Percentiles rank a stretch among this genome's conserved stretches.
Conservation (phyloP, 208 protist genomes). For the Endotrypanum monterogeii region DNA sequence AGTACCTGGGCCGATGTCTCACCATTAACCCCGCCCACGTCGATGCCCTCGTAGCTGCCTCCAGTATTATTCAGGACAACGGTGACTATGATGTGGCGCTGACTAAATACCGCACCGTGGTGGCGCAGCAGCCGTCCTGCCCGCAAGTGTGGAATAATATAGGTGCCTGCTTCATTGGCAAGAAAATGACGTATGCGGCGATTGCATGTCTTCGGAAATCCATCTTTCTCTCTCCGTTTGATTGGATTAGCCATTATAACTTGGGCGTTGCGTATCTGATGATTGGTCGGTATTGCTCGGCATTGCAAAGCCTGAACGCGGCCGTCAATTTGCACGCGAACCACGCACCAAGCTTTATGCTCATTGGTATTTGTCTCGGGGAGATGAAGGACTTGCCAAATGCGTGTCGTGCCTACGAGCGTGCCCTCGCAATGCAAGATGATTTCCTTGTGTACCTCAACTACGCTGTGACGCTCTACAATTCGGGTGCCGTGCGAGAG, state of each 20-base stretch:
- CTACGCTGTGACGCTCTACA: conserved; percentile 90
- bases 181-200: conserved; percentile 92
- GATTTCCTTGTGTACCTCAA: conserved; percentile 91
- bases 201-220: conserved; percentile 96
- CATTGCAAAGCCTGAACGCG: conserved; percentile 94
- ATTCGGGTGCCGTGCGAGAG: conserved; percentile 47
- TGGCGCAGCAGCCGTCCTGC: conserved; percentile 84
- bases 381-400: conserved; percentile 96
- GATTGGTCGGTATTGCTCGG: conserved; percentile 92
- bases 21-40: conserved; percentile 89
- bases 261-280: conserved; percentile 93
- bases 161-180: conserved; percentile 97
- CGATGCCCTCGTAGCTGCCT: conserved; percentile 92
- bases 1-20: conserved; percentile 91
- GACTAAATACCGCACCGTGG: conserved; percentile 94
- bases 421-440: conserved; percentile 84
- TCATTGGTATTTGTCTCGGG: conserved; percentile 92
- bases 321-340: conserved; percentile 89
- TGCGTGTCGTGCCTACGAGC: conserved; percentile 91
- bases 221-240: conserved; percentile 92
- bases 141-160: conserved; percentile 98
- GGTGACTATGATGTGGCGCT: conserved; percentile 96
- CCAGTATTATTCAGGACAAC: conserved; percentile 95
- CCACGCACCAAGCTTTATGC: conserved; percentile 90
- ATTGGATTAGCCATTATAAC: conserved; percentile 97